Conservation (phyloP, 345 rosid genomes). For the Syzygium grande region DNA sequence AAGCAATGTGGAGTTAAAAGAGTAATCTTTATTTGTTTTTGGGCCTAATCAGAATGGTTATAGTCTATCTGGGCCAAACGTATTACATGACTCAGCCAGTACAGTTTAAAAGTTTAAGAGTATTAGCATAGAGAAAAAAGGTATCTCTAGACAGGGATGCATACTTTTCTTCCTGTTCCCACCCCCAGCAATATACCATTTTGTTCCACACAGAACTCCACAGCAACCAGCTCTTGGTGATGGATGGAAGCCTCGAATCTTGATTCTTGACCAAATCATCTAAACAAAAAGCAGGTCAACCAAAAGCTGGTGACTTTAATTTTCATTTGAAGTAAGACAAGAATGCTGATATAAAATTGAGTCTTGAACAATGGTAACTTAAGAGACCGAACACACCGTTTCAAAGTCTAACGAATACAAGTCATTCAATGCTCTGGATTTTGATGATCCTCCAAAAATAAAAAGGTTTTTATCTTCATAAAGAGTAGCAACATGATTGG, state of each 20-base stretch:
- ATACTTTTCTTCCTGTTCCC: conserved; percentile 94
- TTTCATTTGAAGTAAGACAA: not conserved
- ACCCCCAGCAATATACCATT: conserved; percentile 96
- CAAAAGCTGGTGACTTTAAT: not conserved
- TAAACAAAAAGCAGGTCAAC: conserved; percentile 7
- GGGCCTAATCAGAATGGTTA: not conserved
- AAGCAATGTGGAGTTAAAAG: not conserved
- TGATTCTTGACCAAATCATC: conserved; percentile 98
- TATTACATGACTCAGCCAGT: not conserved
- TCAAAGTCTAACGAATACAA: conserved; percentile 95
- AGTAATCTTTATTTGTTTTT: not conserved
- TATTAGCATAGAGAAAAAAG: not conserved
- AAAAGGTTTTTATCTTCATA: conserved; percentile 70
- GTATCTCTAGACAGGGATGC: conserved; percentile 14
- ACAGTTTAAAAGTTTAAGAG: not conserved
- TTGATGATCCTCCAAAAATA: conserved; percentile 84
- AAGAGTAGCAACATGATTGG: conserved; percentile 83
- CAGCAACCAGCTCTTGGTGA: conserved; percentile 92
- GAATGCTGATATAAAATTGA: not conserved
- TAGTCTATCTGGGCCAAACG: not conserved
- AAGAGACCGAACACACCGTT: conserved; percentile 36
- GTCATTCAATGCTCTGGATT: conserved; percentile 79
- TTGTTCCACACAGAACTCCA: conserved; percentile 84
- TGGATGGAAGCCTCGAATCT: conserved; percentile 88
- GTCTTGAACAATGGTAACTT: not conserved